These are phyloP conservation scores for Magnolia sinica DNA, from an alignment of 164 flowering plant species.

Conservation along the genomic window DNA sequence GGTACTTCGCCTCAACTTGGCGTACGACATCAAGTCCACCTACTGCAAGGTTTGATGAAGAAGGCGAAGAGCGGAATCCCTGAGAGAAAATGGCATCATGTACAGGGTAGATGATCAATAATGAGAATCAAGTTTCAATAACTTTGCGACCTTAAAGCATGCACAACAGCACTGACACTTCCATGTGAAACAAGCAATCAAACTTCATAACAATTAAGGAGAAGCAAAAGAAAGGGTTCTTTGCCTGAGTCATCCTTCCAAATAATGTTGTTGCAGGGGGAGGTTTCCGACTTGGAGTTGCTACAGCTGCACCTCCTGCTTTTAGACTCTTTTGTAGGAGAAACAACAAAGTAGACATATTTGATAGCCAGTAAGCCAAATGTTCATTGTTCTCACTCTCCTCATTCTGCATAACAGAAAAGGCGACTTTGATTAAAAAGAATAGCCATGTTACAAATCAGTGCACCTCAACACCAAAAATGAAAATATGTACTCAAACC, in stretches of 20 bases:
- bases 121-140: not conserved
- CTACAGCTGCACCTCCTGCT: slow-evolving; percentile 50
- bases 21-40: slow-evolving; percentile 58
- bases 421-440: not conserved
- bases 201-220: not conserved
- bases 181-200: not conserved
- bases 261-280: slow-evolving; percentile 74
- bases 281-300: slow-evolving; percentile 59
- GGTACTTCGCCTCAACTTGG: slow-evolving; percentile 96
- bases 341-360: slow-evolving; percentile 77
- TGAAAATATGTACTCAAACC: too few species aligned
- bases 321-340: slow-evolving; percentile 79
- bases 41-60: slow-evolving; percentile 53
- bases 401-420: slow-evolving; percentile 51
- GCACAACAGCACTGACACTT: not conserved
- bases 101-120: not conserved
- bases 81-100: slow-evolving; percentile 19
- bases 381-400: slow-evolving; percentile 61
- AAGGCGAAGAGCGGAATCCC: slow-evolving; percentile 90
- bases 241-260: slow-evolving; percentile 79
- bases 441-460: not conserved
- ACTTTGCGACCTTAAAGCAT: not conserved
- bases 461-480: too few species aligned
- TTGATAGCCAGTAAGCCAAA: slow-evolving; percentile 95
- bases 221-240: not conserved